Conservation (phyloP, 2,329 filamentous ascomycete species). For the Alternaria tenuissima region DNA sequence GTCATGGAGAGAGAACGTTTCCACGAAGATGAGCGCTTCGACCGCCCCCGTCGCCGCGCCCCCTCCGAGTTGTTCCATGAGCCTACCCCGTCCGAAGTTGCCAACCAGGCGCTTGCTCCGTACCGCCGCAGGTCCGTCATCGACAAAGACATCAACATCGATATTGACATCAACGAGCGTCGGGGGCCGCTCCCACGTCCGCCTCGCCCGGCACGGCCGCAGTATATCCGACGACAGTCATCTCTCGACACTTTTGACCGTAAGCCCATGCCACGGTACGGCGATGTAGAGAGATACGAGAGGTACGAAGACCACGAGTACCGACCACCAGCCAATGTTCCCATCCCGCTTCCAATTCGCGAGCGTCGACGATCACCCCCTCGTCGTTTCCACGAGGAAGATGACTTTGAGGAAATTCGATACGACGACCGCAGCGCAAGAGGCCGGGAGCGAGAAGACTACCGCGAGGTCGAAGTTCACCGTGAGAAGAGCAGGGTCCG, state of each 20-base stretch:
- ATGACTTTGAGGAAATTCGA: slow-evolving; percentile 68
- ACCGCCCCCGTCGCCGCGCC: slow-evolving; percentile 45
- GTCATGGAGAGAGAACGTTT: slow-evolving; percentile 60
- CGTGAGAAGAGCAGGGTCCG: slow-evolving; percentile 53
- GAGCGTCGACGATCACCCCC: slow-evolving; percentile 58
- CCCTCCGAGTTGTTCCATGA: slow-evolving; percentile 58
- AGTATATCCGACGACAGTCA: slow-evolving; percentile 80
- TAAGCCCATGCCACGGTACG: slow-evolving; percentile 66
- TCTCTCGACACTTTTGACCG: slow-evolving; percentile 92
- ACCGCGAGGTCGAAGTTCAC: slow-evolving; percentile 59
- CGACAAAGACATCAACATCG: slow-evolving; percentile 64
- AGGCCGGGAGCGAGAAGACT: slow-evolving; percentile 52
- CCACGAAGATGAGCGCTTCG: slow-evolving; percentile 63
- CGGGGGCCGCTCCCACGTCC: slow-evolving; percentile 49
- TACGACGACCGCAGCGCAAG: slow-evolving; percentile 41
- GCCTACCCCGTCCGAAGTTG: slow-evolving; percentile 55
- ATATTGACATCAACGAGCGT: slow-evolving; percentile 50
- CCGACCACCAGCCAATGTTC: slow-evolving; percentile 72
- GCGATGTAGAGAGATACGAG: slow-evolving; percentile 61
- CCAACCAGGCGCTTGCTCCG: slow-evolving; percentile 63
- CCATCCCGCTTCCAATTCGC: slow-evolving; percentile 69
- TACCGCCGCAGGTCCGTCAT: slow-evolving; percentile 67
- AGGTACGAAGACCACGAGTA: slow-evolving; percentile 58
- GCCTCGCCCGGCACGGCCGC: slow-evolving; percentile 73
- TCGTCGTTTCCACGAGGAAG: slow-evolving; percentile 71